These are phyloP conservation scores for Durusdinium trenchii DNA, from an alignment of 73 alveolate species.

Conservation along the genomic window DNA sequence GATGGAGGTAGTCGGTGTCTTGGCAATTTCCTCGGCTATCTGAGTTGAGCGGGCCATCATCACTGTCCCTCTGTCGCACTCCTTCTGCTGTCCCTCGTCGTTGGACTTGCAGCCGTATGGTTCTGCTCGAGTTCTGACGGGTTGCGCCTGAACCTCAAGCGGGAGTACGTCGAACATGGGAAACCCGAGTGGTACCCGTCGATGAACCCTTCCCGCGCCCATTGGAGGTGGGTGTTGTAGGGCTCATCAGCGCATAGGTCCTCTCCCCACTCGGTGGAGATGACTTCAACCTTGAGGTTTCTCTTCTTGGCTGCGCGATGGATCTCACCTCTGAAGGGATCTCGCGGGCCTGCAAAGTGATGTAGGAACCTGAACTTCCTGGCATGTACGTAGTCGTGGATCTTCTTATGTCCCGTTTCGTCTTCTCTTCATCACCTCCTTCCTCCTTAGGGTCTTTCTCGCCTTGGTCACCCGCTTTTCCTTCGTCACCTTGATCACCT, in stretches of 20 bases:
- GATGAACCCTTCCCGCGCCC: neutral
- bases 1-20: neutral
- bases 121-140: neutral
- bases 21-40: neutral
- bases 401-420: neutral
- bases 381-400: neutral
- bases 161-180: neutral
- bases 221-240: neutral
- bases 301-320: neutral
- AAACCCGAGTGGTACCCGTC: constrained; percentile 54
- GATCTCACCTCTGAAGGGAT: neutral
- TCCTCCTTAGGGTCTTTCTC: neutral
- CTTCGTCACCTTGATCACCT: neutral
- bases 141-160: neutral
- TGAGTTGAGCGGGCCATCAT: neutral
- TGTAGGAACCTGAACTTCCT: neutral
- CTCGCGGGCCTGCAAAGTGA: neutral
- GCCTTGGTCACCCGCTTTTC: neutral
- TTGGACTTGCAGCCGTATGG: neutral
- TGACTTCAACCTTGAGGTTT: too few species aligned
- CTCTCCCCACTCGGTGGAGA: neutral
- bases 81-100: neutral
- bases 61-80: constrained; percentile 2
- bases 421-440: neutral
- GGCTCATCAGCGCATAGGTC: neutral